These are phyloP conservation scores for Carallia brachiata DNA, from an alignment of 345 rosid species.

Conservation along the genomic window DNA sequence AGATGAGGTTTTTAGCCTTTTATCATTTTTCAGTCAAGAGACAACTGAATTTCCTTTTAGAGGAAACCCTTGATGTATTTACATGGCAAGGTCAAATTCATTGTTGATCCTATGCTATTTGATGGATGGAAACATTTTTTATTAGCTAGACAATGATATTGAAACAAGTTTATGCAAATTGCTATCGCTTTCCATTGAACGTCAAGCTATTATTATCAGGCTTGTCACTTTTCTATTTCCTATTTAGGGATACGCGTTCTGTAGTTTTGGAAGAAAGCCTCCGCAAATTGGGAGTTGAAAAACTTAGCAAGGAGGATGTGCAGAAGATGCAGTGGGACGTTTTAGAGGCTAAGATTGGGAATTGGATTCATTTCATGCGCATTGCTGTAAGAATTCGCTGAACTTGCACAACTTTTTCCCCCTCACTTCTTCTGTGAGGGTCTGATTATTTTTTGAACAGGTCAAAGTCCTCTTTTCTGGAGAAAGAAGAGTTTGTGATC, in stretches of 20 bases:
- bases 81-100: no score
- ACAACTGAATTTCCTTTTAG: no score
- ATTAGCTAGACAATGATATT: no score
- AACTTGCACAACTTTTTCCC: background rate
- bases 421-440: background rate
- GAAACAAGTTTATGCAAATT: background rate
- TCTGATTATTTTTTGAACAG: conserved; percentile 40
- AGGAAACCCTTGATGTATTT: no score
- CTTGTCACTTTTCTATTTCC: conserved; percentile 15
- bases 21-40: no score
- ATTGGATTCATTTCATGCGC: conserved; percentile 97
- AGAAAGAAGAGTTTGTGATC: conserved; percentile 88
- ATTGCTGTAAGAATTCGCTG: conserved; percentile 67
- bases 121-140: no score
- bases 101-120: no score
- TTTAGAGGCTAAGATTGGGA: conserved; percentile 92
- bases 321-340: conserved; percentile 99
- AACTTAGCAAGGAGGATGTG: conserved; percentile 92
- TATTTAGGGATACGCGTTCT: conserved; percentile 79
- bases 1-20: no score
- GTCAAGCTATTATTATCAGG: background rate
- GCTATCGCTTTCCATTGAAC: conserved; percentile 2
- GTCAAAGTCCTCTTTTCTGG: conserved; percentile 91
- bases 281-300: conserved; percentile 86
- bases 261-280: conserved; percentile 78